Base-by-base conservation (phyloP, 1,139 yeast genomes). In the Kluyveromyces marxianus region DNA sequence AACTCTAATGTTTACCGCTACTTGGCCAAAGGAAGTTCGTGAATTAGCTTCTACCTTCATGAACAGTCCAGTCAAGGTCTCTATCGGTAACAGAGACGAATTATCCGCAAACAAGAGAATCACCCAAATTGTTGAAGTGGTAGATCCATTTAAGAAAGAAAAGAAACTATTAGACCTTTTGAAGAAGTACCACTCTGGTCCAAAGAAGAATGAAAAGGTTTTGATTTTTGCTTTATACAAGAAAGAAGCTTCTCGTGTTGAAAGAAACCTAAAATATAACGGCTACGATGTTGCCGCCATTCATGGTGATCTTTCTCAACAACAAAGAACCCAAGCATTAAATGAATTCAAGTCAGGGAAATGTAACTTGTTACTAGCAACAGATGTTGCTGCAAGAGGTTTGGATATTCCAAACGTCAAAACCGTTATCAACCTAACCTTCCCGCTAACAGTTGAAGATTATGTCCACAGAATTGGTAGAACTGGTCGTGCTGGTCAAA, bases 371-470 rank as follows among this genome's bases (percentile, higher is more conserved):
- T 70, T 92, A 63, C 75, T 92, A 58, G 99, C 99, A 34, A 92
- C 99, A 2, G 98, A 94, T 71, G 99, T 92, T 46, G 99, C 99
- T 39, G 98, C 98, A 33, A 80, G 99, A 71, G 99, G 99, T 52
- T 76, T 92, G 56, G 99, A 92, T 68, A 92, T 92, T 57, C 98
- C 99, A 44, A 88, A 94, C 57, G 99, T 92, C 54, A 92, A 90
- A 67, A 87, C 89, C 30, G 99, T 92, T 42, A 89, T 92, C 65
- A 92, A 92, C 67, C 74, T 94, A 67, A 92, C 98, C 3, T 92
- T 92, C 81, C 99, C 99, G 43, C 76, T 94, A 59, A 92, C 98
- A 0, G 95, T 88, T 26, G 99, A 92, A 69, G 98, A 94, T 69
- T 92, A 92, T 61, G 98, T 92, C 42, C 98, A 92, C 67, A 80